phyloP scores from a whole-genome alignment of 2,329 filamentous ascomycete genomes.

The Pleurostoma richardsiae region DNA sequence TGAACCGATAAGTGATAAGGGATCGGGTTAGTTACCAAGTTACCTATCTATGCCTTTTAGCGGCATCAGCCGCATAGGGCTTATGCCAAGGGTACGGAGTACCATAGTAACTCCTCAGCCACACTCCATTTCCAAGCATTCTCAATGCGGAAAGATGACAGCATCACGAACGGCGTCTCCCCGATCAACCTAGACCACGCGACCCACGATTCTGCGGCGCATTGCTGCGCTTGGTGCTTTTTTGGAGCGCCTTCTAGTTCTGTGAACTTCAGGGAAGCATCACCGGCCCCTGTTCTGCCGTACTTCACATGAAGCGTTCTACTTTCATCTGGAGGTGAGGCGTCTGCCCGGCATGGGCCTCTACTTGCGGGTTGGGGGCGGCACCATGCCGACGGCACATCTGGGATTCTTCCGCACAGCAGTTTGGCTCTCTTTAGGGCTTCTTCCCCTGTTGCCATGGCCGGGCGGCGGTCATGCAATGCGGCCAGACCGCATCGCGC shows the following conservation, averaged over 20 bases:
- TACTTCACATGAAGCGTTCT: conserved; percentile 25
- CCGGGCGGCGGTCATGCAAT: conserved; percentile 37
- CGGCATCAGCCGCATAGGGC: no score
- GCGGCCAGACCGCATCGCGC: conserved; percentile 48
- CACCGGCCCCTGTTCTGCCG: no score
- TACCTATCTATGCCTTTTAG: no score
- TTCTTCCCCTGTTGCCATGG: conserved; percentile 28
- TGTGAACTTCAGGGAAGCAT: no score
- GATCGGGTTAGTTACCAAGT: no score
- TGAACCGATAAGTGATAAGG: no score
- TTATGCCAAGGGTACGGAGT: no score
- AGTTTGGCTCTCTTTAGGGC: conserved; percentile 16
- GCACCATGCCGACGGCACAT: conserved; percentile 6
- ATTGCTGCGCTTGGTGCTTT: no score
- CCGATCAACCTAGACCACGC: no score
- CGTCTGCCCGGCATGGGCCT: conserved; percentile 28
- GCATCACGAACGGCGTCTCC: conserved; percentile 1
- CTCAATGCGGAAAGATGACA: conserved; percentile 9
- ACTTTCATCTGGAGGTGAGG: conserved; percentile 29
- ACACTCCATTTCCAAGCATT: not conserved
- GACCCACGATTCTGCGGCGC: no score
- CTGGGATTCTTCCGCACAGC: not conserved
- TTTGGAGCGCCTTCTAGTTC: no score
- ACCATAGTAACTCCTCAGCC: no score
- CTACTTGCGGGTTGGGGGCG: conserved; percentile 5